Base-by-base conservation (phyloP, 2,329 filamentous ascomycete species). In the Emericellopsis cladophorae region DNA sequence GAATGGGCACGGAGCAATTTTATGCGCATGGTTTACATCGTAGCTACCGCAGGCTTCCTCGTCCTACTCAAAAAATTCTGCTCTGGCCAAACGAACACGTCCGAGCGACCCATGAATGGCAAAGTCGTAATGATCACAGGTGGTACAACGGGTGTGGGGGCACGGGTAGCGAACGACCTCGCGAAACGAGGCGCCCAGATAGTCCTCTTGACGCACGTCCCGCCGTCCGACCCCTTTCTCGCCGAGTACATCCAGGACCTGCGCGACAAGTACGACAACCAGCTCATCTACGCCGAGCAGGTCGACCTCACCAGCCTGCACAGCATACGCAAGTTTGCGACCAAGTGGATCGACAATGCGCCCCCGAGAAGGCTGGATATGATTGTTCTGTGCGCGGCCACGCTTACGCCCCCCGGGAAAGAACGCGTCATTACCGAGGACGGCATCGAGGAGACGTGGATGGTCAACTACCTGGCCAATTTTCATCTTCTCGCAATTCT, bases 311-410 rank as follows among this genome's bases (percentile, higher is more conserved):
- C 81, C 11, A 90, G 83, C 14, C 68, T 98, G n/a, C 79, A 95
- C 58, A 93, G 85, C 58, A 81, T 98, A 51, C 84, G 92, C 32
- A 73, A 81, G 46, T 98, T 98, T 58, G 92, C 92, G 11, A 98
- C 92, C 0, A 90, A 87, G 66, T 98, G 93, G 90, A 87, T 98
- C 49, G 90, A 98, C 60, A 96, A 95, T 59, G 76, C 84, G 18
- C 90, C 92, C 3, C 86, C 89, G 8, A 74, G 93, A 42, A 72
- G 93, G 37, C 67, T 98, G 7, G 92, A 98, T 59, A 89, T 90
- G 79, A 67, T 98, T 37, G 75, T 98, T 16, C 71, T 98, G 15
- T 95, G 88, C 58, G 92, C 82, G 9, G 84, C 84, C 36, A 82
- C 81, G 0, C 66, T 88, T 49, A 85, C 82, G 5, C 81, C 86